These are phyloP conservation scores for Dendrobium officinale DNA, from an alignment of 106 monocot species.

Conservation along the genomic window DNA sequence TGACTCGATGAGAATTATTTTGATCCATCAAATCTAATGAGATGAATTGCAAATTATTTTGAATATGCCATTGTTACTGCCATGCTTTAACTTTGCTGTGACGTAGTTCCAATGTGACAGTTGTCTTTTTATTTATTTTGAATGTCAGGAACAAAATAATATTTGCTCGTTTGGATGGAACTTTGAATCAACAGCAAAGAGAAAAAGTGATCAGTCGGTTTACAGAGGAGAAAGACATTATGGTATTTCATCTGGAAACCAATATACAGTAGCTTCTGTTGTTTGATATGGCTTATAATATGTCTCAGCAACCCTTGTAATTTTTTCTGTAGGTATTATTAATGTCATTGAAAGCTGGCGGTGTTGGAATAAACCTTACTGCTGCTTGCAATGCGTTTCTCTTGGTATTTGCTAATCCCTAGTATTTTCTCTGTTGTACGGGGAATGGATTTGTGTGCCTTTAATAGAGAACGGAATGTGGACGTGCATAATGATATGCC, in stretches of 20 bases:
- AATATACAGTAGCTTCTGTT: constrained; percentile 3
- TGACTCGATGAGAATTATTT: background rate
- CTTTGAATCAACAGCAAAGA: constrained; percentile 76
- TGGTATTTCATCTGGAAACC: constrained; percentile 31
- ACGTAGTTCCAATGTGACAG: background rate
- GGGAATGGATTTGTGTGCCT: background rate
- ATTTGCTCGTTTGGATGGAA: constrained; percentile 89
- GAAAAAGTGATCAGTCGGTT: constrained; percentile 79
- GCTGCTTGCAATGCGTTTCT: constrained; percentile 95
- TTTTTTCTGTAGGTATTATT: constrained; percentile 51
- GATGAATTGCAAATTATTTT: background rate
- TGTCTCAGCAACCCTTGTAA: background rate
- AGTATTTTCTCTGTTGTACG: background rate
- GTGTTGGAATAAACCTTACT: constrained; percentile 96
- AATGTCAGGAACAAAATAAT: constrained; percentile 43
- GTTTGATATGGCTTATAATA: constrained; percentile 2
- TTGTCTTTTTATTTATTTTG: background rate
- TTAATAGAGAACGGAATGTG: background rate
- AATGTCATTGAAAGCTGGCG: constrained; percentile 93
- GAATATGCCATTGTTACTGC: background rate
- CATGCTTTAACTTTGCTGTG: background rate
- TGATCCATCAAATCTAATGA: background rate
- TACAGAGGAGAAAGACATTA: constrained; percentile 54
- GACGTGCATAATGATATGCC: background rate
- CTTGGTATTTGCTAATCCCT: constrained; percentile 39